Conservation (phyloP, 2,329 filamentous ascomycete genomes). For the Mollisia scopiformis region DNA sequence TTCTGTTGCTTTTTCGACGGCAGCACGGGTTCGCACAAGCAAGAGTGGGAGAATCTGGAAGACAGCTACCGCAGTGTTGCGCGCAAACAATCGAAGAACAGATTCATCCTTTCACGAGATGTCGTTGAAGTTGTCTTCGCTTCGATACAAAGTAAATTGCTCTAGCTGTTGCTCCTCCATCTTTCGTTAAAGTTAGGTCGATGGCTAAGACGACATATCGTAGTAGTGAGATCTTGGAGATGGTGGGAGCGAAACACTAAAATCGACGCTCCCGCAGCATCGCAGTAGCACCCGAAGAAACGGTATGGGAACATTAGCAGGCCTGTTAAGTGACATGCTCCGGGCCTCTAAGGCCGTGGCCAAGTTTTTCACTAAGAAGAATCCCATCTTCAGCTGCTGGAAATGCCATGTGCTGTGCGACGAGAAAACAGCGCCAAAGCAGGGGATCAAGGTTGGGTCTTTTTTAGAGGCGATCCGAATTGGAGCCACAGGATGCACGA, state of each 20-base stretch:
- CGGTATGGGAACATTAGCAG: neutral
- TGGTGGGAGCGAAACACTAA: neutral
- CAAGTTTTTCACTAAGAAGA: neutral
- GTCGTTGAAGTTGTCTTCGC: neutral
- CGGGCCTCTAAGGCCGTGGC: neutral
- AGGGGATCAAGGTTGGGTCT: neutral
- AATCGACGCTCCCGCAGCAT: neutral
- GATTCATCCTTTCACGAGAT: too few relatives aligned
- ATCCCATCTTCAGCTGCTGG: neutral
- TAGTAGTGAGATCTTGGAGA: neutral
- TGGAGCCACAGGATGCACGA: neutral
- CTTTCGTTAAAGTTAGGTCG: neutral
- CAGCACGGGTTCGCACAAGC: neutral
- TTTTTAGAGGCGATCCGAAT: neutral
- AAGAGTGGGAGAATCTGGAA: neutral
- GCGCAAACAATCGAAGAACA: neutral
- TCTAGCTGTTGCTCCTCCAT: neutral
- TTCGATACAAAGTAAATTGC: neutral
- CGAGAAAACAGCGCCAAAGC: neutral
- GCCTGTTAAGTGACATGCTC: neutral
- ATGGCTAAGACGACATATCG: neutral
- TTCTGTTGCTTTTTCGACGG: neutral
- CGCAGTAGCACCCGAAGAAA: slow-evolving; percentile 1
- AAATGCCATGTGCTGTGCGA: neutral
- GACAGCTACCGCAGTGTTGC: neutral